These are phyloP conservation scores for Lindgomyces ingoldianus DNA, from an alignment of 495 filamentous ascomycete genomes.

Conservation along the genomic window DNA sequence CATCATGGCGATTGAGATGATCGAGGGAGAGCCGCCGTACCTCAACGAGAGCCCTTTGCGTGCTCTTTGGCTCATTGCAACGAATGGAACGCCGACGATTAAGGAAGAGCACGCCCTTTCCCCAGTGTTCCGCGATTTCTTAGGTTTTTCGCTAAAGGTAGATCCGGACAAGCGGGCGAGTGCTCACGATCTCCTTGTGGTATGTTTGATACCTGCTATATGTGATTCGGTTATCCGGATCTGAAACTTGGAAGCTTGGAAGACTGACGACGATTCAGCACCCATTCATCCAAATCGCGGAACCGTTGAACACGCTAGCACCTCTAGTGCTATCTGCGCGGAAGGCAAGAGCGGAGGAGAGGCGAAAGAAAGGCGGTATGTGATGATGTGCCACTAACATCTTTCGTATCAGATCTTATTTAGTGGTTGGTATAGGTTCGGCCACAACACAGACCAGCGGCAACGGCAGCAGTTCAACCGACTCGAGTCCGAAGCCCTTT, in stretches of 20 bases:
- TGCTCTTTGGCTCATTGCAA: conserved; percentile 93
- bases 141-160: conserved; percentile 88
- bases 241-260: not conserved
- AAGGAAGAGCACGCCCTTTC: conserved; percentile 88
- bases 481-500: conserved; percentile 14
- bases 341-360: conserved; percentile 79
- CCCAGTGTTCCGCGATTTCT: conserved; percentile 80
- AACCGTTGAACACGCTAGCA: conserved; percentile 71
- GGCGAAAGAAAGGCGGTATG: conserved; percentile 54
- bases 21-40: conserved; percentile 97
- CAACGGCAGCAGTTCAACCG: conserved; percentile 4
- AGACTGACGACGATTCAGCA: conserved; percentile 63
- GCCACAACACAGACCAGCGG: conserved; percentile 10
- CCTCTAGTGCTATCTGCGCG: conserved; percentile 87
- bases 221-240: conserved; percentile 10
- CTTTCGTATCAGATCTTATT: conserved; percentile 16
- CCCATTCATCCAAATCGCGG: conserved; percentile 77
- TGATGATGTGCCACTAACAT: conserved; percentile 5
- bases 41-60: conserved; percentile 91
- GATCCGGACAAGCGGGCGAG: conserved; percentile 95
- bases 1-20: conserved; percentile 99
- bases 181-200: conserved; percentile 86
- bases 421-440: conserved; percentile 4
- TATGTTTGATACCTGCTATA: conserved; percentile 50
- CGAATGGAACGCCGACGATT: conserved; percentile 91